Conservation (phyloP, 257 asterid genomes). For the Solanum clarkiae region DNA sequence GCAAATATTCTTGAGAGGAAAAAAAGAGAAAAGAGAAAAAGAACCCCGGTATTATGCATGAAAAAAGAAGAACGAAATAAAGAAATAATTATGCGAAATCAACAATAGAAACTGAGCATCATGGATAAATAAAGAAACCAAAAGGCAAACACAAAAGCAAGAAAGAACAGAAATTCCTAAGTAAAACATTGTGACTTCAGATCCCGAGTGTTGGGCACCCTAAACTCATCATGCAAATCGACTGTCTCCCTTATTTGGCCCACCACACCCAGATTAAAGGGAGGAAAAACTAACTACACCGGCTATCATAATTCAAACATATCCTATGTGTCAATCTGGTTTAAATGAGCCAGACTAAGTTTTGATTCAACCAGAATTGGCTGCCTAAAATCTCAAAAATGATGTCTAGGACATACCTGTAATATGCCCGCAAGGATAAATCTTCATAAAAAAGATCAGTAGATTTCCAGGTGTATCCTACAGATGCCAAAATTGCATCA, state of each 20-base stretch:
- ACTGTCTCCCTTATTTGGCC: background rate
- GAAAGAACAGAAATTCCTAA: background rate
- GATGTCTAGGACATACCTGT: conserved; percentile 37
- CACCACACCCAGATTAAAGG: background rate
- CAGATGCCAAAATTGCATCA: conserved; percentile 80
- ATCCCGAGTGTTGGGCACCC: background rate
- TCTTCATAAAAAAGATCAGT: conserved; percentile 48
- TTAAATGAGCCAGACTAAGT: background rate
- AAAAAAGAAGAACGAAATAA: background rate
- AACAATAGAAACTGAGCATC: background rate
- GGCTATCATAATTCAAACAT: background rate
- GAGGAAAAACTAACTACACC: background rate
- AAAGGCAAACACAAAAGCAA: background rate
- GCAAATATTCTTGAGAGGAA: conserved; percentile 41
- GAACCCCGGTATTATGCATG: background rate
- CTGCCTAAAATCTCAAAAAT: background rate
- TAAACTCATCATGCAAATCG: background rate
- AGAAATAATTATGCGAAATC: background rate
- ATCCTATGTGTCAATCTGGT: background rate
- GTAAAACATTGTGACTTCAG: background rate
- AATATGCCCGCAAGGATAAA: conserved; percentile 47
- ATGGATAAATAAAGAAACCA: background rate
- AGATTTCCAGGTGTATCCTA: conserved; percentile 80
- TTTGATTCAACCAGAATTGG: background rate
- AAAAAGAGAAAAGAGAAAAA: background rate